Evolutionary conservation across 1,284 basidiomycete species (phyloP).

Genomic region (Schizophyllum amplum): DNA sequence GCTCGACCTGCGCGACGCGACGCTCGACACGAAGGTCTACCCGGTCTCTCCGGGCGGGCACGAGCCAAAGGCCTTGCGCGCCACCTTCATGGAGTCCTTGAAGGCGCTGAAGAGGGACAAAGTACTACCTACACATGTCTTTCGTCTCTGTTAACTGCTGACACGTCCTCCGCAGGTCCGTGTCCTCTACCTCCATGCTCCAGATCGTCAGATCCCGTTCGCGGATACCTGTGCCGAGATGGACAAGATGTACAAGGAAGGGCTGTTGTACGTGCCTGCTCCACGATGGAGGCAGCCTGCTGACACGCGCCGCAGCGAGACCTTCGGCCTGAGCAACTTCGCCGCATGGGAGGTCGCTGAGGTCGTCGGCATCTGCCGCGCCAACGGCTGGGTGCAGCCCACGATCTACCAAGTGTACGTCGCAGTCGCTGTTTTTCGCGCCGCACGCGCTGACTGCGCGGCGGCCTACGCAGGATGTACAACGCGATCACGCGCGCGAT

Average conservation of each 20-base stretch:
- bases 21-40: conserved; percentile 45
- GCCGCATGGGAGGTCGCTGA: conserved; percentile 38
- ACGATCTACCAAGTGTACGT: conserved; percentile 22
- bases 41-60: conserved; percentile 34
- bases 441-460: background rate
- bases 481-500: conserved; percentile 46
- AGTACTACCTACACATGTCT: conserved; percentile 14
- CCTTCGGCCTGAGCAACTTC: conserved; percentile 41
- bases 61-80: conserved; percentile 26
- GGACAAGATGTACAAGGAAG: conserved; percentile 35
- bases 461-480: conserved; percentile 32
- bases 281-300: background rate
- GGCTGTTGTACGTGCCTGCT: conserved; percentile 29
- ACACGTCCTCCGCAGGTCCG: conserved; percentile 11
- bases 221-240: conserved; percentile 36
- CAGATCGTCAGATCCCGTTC: conserved; percentile 38
- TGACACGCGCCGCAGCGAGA: conserved; percentile 25
- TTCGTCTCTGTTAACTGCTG: too few species aligned
- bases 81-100: conserved; percentile 31
- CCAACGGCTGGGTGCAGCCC: conserved; percentile 38
- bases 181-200: conserved; percentile 39
- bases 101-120: conserved; percentile 27
- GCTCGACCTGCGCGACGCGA: conserved; percentile 32
- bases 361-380: conserved; percentile 42
- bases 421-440: background rate